Conservation (phyloP, 306 rosid genomes). For the Cicer cuneatum region DNA sequence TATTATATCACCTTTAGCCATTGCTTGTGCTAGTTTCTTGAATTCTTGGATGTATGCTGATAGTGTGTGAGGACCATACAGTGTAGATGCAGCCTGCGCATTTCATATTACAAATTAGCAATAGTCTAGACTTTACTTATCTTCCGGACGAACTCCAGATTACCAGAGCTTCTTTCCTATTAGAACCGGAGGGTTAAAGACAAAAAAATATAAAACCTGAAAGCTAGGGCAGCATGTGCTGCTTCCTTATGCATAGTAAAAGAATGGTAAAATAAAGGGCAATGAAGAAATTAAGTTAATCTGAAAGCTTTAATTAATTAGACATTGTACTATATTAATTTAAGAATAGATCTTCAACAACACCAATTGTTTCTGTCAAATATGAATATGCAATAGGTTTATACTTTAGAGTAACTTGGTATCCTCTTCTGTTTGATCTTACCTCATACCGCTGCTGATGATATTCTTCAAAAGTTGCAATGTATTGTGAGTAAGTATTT, state of each 20-base stretch:
- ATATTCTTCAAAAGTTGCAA: conserved; percentile 82
- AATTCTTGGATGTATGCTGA: conserved; percentile 90
- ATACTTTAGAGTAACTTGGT: conserved; percentile 5
- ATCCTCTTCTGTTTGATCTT: conserved; percentile 8
- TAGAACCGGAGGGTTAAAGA: too few relatives aligned
- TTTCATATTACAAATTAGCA: not conserved
- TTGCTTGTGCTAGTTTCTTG: conserved; percentile 70
- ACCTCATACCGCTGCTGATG: conserved; percentile 83
- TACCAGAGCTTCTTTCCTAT: too few relatives aligned
- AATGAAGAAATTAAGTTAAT: not conserved
- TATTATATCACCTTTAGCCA: conserved; percentile 61
- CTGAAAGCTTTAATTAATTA: not conserved
- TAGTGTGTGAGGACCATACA: conserved; percentile 85
- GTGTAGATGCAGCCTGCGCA: conserved; percentile 83
- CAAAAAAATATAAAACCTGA: too few relatives aligned
- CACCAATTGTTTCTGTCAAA: conserved; percentile 17
- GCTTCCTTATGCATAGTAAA: too few relatives aligned
- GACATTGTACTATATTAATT: not conserved
- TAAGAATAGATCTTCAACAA: not conserved
- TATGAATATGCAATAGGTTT: not conserved
- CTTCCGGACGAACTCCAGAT: too few relatives aligned
- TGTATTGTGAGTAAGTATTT: conserved; percentile 81
- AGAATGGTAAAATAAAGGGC: too few relatives aligned
- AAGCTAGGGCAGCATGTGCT: too few relatives aligned
- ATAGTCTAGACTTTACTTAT: not conserved